phyloP scores from a whole-genome alignment of 1,139 yeast genomes.

The Yamadazyma dendronema region DNA sequence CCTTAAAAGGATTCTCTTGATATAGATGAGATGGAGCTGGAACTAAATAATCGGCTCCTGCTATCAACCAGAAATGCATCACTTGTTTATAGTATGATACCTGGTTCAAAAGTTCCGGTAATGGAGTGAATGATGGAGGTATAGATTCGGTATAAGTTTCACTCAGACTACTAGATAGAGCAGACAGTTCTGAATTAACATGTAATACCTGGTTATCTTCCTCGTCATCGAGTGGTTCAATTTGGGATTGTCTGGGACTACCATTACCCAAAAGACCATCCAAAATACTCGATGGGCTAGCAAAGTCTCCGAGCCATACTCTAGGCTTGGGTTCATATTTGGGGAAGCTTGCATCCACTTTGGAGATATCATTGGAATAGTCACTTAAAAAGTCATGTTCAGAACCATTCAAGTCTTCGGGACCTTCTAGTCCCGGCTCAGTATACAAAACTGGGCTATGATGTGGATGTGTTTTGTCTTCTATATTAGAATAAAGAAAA shows the following conservation, averaged over 20 bases:
- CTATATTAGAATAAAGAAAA: conserved; percentile 19
- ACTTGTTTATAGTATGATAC: conserved; percentile 60
- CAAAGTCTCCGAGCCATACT: neutral
- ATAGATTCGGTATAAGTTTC: conserved; percentile 17
- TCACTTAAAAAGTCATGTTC: conserved; percentile 15
- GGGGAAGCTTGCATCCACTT: conserved; percentile 21
- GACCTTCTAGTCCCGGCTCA: too few relatives aligned
- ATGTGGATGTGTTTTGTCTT: neutral
- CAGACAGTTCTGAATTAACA: conserved; percentile 10
- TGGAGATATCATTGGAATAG: conserved; percentile 23
- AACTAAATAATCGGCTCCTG: conserved; percentile 61
- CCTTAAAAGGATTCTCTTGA: conserved; percentile 65
- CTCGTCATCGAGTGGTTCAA: conserved; percentile 1
- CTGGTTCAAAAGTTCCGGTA: conserved; percentile 56
- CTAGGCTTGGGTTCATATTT: conserved; percentile 3
- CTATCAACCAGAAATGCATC: conserved; percentile 62
- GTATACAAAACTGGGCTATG: too few relatives aligned
- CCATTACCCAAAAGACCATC: neutral
- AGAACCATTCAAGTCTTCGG: neutral
- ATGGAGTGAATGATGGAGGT: conserved; percentile 52
- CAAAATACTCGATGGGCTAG: neutral
- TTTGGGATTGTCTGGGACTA: neutral
- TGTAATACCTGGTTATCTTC: conserved; percentile 5
- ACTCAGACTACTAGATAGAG: conserved; percentile 1
- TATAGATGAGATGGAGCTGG: conserved; percentile 65